phyloP scores from a whole-genome alignment of 148 eudicot genomes.

The Spergularia bocconei region DNA sequence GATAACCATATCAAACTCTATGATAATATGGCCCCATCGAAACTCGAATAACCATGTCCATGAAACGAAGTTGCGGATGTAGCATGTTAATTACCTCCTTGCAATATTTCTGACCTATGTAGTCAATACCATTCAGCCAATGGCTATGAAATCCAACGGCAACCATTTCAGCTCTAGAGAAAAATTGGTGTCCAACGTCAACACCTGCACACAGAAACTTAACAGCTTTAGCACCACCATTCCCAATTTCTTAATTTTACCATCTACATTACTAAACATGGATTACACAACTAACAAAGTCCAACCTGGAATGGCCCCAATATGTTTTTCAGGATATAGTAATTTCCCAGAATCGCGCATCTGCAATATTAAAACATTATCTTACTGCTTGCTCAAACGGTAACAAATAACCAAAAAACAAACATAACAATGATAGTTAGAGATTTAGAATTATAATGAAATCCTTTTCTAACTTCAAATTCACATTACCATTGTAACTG shows the following conservation, averaged over 20 bases:
- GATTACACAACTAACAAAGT: not conserved
- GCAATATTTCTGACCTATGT: conserved; percentile 37
- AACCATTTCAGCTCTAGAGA: conserved; percentile 91
- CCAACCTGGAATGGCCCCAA: conserved; percentile 82
- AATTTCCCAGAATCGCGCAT: conserved; percentile 42
- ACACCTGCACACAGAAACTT: conserved; percentile 48
- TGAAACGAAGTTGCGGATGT: not conserved
- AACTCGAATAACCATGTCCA: not conserved
- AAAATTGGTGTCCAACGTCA: conserved; percentile 92
- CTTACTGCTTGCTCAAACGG: not conserved
- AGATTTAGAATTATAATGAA: not conserved
- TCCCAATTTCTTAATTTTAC: not conserved
- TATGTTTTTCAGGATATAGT: conserved; percentile 40
- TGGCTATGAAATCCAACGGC: conserved; percentile 80
- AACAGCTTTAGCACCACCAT: conserved; percentile 1
- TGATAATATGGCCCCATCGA: not conserved
- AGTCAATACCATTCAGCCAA: conserved; percentile 94
- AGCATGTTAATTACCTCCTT: conserved; percentile 34
- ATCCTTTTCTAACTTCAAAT: not conserved
- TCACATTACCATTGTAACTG: conserved; percentile 31
- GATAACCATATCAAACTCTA: not conserved
- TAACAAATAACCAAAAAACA: not conserved
- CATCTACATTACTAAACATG: not conserved
- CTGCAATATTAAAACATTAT: conserved; percentile 35
- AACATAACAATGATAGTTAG: too few relatives aligned